Base-by-base conservation (phyloP, 2,329 filamentous ascomycete genomes). In the Orbilia oligospora region DNA sequence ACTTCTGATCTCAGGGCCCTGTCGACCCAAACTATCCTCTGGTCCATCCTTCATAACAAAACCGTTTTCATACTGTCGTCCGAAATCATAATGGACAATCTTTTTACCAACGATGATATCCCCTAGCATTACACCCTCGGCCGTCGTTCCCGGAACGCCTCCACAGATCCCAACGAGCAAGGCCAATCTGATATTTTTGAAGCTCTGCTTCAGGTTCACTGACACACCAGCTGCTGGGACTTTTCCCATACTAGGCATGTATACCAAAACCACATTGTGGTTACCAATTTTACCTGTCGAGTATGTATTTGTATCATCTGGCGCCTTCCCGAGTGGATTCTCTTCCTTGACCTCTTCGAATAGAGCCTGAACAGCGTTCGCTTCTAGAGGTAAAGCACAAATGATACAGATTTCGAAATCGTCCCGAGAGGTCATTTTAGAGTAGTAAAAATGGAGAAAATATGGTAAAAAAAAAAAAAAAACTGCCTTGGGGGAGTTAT, bases 211-310 rank as follows among this genome's bases (percentile, higher is more conserved):
- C 82, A 85, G 83, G 48, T 83, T 69, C 5, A 16, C 20, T 48
- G 41, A 79, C 0, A 81, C 83, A 4, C 6, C 78, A 0, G 83
- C 81, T 0, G 83, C 83, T 6, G 76, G 53, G 3, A 63, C 64
- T 5, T 76, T 80, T 1, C 84, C 84, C 18, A 83, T 83, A 9
- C 80, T 58, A 0, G 83, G 83, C 16, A 84, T 65, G 2, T 63
- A 75, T 5, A 81, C 80, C n/a, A 86, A 82, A 6, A 84, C 84
- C 5, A 85, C 80, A 38, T 85, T 84, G 55, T 85, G 84, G 4
- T 69, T 56, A 0, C 82, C 82, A 0, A 85, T 83, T 0, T 44
- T 64, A 0, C 84, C 85, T 0, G 83, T 71, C 1, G 80, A 80
- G 68, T 86, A 86, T 4, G 12, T 22, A 22, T 81, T 82, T 61